Percentiles rank a stretch among this genome's conserved stretches.
phyloP scores from a whole-genome alignment of 2,329 filamentous ascomycete genomes.

The Onygenales sp. region DNA sequence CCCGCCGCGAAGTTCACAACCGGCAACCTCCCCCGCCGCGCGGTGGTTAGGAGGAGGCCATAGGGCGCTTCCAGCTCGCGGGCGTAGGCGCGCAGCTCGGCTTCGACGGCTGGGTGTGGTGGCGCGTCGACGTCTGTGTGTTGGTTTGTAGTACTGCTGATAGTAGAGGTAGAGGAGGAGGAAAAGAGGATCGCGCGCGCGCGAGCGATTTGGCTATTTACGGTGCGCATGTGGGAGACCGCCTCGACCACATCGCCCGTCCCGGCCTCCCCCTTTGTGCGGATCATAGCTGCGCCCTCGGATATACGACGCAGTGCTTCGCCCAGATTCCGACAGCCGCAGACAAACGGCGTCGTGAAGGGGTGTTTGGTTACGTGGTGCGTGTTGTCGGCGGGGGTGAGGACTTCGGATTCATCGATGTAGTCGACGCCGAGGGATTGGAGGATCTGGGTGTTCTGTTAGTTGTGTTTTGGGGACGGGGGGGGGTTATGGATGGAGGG shows the following conservation, averaged over 20 bases:
- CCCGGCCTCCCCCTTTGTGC: constrained; percentile 95
- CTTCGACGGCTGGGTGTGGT: constrained; percentile 40
- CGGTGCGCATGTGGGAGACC: constrained; percentile 88
- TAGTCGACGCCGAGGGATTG: constrained; percentile 93
- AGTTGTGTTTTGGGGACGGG: neutral
- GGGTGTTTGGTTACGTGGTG: constrained; percentile 84
- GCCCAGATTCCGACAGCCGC: constrained; percentile 86
- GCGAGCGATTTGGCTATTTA: constrained; percentile 70
- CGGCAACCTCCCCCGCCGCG: constrained; percentile 75
- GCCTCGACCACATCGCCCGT: constrained; percentile 96
- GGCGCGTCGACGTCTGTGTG: no score
- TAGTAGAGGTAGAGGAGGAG: constrained; percentile 8
- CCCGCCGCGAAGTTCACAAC: constrained; percentile 98
- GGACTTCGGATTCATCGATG: constrained; percentile 95
- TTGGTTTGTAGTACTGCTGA: no score
- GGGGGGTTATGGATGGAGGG: neutral
- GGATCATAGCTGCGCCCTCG: constrained; percentile 96
- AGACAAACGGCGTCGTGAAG: constrained; percentile 86
- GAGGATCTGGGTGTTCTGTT: constrained; percentile 56
- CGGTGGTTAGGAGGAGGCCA: constrained; percentile 73
- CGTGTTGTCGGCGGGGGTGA: constrained; percentile 83
- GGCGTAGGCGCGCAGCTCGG: constrained; percentile 68
- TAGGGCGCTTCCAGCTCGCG: constrained; percentile 73
- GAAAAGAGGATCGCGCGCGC: constrained; percentile 48
- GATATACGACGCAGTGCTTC: constrained; percentile 85